phyloP scores from a whole-genome alignment of 2,329 filamentous ascomycete genomes.

The Penicillium psychrosexuale region DNA sequence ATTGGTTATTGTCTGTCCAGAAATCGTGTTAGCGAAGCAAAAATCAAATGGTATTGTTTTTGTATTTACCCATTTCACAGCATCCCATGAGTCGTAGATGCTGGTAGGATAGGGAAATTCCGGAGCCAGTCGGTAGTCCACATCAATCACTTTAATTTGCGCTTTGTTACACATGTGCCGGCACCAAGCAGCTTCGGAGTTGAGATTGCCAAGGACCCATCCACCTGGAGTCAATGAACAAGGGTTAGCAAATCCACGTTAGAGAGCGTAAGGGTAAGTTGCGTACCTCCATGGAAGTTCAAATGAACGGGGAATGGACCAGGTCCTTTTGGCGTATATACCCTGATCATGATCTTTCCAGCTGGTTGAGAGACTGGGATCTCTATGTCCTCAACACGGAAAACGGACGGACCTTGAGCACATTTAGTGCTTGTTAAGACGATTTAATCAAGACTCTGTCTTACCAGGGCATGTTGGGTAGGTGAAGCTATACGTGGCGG shows the following conservation, averaged over 20 bases:
- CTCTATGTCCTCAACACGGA: conserved; percentile 15
- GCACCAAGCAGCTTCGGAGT: conserved; percentile 29
- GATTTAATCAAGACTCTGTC: background rate
- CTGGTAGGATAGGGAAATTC: conserved; percentile 15
- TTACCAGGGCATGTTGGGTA: conserved; percentile 27
- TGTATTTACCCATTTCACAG: conserved; percentile 28
- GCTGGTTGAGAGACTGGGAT: conserved; percentile 25
- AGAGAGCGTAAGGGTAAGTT: too few relatives aligned
- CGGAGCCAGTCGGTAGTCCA: conserved; percentile 17
- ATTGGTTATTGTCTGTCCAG: conserved; percentile 2
- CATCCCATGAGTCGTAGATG: conserved; percentile 28
- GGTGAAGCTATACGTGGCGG: conserved; percentile 30
- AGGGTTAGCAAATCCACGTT: background rate
- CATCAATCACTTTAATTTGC: conserved; percentile 16
- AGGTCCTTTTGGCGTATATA: conserved; percentile 27
- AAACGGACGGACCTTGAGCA: conserved; percentile 14
- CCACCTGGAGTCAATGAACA: conserved; percentile 11
- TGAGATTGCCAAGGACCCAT: conserved; percentile 26
- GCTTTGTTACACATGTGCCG: conserved; percentile 21
- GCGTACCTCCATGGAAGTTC: conserved; percentile 24
- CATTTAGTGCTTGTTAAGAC: background rate
- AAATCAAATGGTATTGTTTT: background rate
- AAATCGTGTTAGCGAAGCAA: background rate
- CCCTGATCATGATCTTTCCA: conserved; percentile 24
- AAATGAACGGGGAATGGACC: conserved; percentile 15